Base-by-base conservation (phyloP, 768 basidiomycete genomes). In the Galerina sulciceps region DNA sequence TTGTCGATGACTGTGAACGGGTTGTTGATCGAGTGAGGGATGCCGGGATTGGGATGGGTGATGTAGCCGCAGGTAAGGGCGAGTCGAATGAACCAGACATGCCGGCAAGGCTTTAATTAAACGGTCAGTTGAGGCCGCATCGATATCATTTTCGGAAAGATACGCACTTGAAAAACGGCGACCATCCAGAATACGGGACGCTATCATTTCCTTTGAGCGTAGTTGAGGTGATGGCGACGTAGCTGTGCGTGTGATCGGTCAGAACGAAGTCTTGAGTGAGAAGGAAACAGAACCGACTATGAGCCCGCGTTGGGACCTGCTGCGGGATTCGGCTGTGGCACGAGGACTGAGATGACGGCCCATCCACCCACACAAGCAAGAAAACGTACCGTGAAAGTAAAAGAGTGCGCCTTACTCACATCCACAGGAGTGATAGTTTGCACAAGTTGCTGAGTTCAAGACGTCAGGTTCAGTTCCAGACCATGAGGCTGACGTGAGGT, bases 61-160 rank as follows among this genome's bases (percentile, higher is more conserved):
- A 75, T 43, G 81, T 84, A 34, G 83, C 81, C 44, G 80, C 76
- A 1, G 83, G 68, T 34, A 85, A 69, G 15, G 85, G 82, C 1
- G 75, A 69, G 22, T 74, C 67, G 65, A 86, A 83, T 23, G 83
- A 82, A 48, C 89, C 89, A 11, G 75, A 76, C 88, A 90, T 89
- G 38, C 76, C 76, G 37, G 75, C 70, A 23, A 90, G 73, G 3
- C 86, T 90, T 20, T 55, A n/a, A 46, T 44, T 49, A 44, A 51
- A 59, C 43, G 57, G 6, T 49, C 2, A 23, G 1, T 50, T 51
- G 17, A 26, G 4, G 35, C n/a, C 18, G 11, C 11, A 18, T 31
- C 8, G 11, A 38, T 58, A 15, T 41, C 11, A 37, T 10, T 20
- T 15, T 36, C n/a, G 36, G 10, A 43, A 14, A 18, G 35, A 47